Evolutionary conservation across 2,329 filamentous ascomycete genomes (phyloP).

Genomic region (Magnaporthales sp.): DNA sequence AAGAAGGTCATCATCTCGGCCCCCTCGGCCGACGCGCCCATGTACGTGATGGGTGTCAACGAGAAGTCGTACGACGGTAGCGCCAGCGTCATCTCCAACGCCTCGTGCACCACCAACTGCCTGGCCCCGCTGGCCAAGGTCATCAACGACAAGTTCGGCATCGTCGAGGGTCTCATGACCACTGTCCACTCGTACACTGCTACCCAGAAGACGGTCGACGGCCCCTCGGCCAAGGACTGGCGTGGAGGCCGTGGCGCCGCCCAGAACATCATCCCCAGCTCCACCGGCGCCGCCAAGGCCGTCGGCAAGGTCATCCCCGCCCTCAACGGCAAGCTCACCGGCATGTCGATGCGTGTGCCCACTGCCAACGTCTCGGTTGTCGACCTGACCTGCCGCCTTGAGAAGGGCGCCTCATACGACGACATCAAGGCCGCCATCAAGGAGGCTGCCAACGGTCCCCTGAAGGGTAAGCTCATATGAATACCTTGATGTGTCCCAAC

Average conservation of each 20-base stretch:
- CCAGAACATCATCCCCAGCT: conserved; percentile 99
- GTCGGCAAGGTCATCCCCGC: conserved; percentile 99
- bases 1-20: conserved; percentile 97
- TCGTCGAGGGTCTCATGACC: conserved; percentile 99
- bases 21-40: conserved; percentile 90
- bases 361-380: conserved; percentile 99
- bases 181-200: conserved; percentile 99
- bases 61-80: conserved; percentile 85
- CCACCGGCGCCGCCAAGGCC: conserved; percentile 98
- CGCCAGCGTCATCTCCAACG: conserved; percentile 94
- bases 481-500: not conserved
- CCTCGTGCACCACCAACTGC: conserved; percentile 99
- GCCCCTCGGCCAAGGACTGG: conserved; percentile 98
- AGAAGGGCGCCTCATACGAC: conserved; percentile 83
- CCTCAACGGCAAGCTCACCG: conserved; percentile 98
- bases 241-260: conserved; percentile 97
- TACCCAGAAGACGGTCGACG: conserved; percentile 99
- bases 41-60: conserved; percentile 99
- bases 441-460: conserved; percentile 71
- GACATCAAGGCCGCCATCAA: conserved; percentile 91
- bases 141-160: conserved; percentile 95
- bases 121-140: conserved; percentile 98
- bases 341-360: conserved; percentile 99
- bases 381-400: conserved; percentile 86
- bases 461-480: conserved; percentile 63